Base-by-base conservation (phyloP, 345 rosid species). In the Sisymbrium altissimum region DNA sequence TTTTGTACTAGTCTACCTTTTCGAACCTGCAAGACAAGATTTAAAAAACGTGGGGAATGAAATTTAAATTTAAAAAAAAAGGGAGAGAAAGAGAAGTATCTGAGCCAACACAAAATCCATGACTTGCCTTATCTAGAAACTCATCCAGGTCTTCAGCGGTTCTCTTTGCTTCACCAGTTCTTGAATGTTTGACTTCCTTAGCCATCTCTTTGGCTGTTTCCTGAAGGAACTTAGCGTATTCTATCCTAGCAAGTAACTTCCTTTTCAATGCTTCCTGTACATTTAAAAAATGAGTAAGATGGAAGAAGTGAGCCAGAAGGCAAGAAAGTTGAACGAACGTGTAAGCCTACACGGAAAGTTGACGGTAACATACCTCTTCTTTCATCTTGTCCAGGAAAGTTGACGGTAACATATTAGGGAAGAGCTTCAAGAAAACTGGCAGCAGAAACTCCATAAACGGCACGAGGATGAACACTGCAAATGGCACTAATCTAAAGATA, bases 201-300 rank as follows among this genome's bases (percentile, higher is more conserved):
- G 97, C 96, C 97, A 92, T 92, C 87, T 89, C 96, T 81, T 80
- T 88, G 57, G 86, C 97, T 1, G 96, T 92, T 39, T 92, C 96
- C 77, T 88, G 91, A 52, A 88, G 88, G 84, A 88, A 88, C 80
- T 85, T 88, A 64, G 94, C 94, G 21, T 88, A 88, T 70, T 86
- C 94, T 60, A 88, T 88, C 66, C 91, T 83, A 23, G 91, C 91
- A 56, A 76, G 74, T 65, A 88, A 66, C 77, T 76, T 86, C 68
- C 93, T 86, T 73, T 88, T 88, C 79, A 88, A 61, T 69, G 89
- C 94, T 84, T 86, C 94, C 94, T 88, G 78, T 69, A 52, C 32
- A 57, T 56, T 27, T 57, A 57, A 40, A 65, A 77, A 64, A 71
- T 36, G n/a, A 29, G 53, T 4, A 64, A 18, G 76, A 64, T 44